Base-by-base conservation (phyloP, 2,329 filamentous ascomycete species). In the Scedosporium minutisporum region DNA sequence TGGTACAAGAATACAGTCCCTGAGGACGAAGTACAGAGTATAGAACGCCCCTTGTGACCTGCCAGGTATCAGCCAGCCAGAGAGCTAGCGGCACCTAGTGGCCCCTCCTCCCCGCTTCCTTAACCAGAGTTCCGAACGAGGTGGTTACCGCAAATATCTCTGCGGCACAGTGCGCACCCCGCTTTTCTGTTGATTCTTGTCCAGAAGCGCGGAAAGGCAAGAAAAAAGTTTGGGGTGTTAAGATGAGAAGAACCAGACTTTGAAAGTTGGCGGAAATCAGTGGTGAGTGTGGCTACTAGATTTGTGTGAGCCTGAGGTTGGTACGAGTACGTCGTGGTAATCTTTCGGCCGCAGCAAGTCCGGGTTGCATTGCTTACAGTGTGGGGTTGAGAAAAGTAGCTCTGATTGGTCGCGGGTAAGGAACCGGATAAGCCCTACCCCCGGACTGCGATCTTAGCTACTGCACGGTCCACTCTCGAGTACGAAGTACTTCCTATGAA, bases 361-460 rank as follows among this genome's bases (percentile, higher is more conserved):
- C 51, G 21, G 51, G 51, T 55, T 23, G 51, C 51, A 55, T 55
- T 55, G 51, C 51, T 55, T 55, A 55, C 21, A 55, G 51, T 55
- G 51, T 55, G 51, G 51, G 51, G 51, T 55, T 55, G 21, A 23
- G n/a, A 27, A 3, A 7, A 23, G n/a, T 23, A 27, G 21, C 12
- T 55, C 23, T 55, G 6, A 55, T 55, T 55, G 51, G 51, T 14
- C 21, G 51, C 51, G 51, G 51, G 51, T 18, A 55, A 23, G 23
- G 10, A 14, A 55, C 51, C 51, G 51, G 51, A 55, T 23, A 29
- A 23, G 51, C 21, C 51, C 51, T 55, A 23, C 5, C 51, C 23
- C 51, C 51, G 51, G 51, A 55, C 51, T 55, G 51, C 21, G 4
- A 55, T 23, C 51, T 23, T 55, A 12, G 18, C 18, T 14, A 16